Evolutionary conservation across 148 eudicot genomes (phyloP), one percentile per base, ranked within the genome.

Genomic region (Chenopodium quinoa): DNA sequence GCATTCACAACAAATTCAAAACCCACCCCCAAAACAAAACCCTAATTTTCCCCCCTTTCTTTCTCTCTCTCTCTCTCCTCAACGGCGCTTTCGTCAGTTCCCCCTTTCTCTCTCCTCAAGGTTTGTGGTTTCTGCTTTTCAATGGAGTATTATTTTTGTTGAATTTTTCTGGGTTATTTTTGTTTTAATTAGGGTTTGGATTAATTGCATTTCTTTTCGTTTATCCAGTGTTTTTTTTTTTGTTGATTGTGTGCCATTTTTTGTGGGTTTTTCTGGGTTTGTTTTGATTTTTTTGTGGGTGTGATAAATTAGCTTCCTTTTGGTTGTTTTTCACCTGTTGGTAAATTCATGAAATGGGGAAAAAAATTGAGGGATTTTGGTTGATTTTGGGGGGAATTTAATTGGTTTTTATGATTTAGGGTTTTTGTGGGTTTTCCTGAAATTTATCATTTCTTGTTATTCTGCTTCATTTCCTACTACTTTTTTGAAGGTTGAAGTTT

Each of bases 1-100:
- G 86, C 80, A 68, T 76, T 71, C 50, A 25, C n/a, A 69, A 73
- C 32, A 79, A 79, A 65, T 83, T 83, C 86, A 79, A 83, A 83
- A 72, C 34, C 60, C 27, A 23, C 56, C 20, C 54, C 44, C 62
- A 65, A 76, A 77, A 64, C 71, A 65, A 76, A 82, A 82, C 75
- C 84, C 84, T 76, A 75, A 82, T 69, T 69, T n/a, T 19, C 76
- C 80, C 22, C 27, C 1, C n/a, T 34, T 6, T 9, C 78, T 56
- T 10, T 63, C 48, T 54, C 12, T 62, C 66, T 54, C 12, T 62
- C 66, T 71, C 83, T 63, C 81, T 32, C 34, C 32, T 70, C 71
- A 17, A 68, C 82, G 73, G 75, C 82, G 32, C 34, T 63, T 78
- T 64, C 81, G 54, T 74, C 65, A 68, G 52, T 64, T 50, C 10